Evolutionary conservation across 805 yeast genomes (phyloP).

Genomic region (Ogataea wickerhamii): DNA sequence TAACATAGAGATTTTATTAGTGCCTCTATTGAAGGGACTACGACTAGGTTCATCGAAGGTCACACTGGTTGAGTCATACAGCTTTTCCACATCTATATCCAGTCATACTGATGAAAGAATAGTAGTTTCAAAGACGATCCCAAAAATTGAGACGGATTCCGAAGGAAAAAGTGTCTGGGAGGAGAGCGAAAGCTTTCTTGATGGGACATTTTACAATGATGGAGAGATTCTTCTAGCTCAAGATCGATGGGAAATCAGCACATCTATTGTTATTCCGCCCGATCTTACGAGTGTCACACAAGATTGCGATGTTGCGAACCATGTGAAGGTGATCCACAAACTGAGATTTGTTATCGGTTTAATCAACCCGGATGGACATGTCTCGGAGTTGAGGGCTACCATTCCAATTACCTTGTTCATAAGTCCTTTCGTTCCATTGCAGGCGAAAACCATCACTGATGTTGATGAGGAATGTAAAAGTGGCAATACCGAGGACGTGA

Average conservation of each 20-base stretch:
- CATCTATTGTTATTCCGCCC: constrained; percentile 63
- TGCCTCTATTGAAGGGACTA: constrained; percentile 80
- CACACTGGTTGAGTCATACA: constrained; percentile 61
- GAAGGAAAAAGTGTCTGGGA: constrained; percentile 43
- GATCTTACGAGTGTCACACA: constrained; percentile 76
- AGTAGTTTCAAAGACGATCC: constrained; percentile 46
- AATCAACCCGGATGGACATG: constrained; percentile 86
- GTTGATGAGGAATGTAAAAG: constrained; percentile 22
- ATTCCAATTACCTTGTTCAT: constrained; percentile 58
- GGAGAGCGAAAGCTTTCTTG: constrained; percentile 31
- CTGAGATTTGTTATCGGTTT: constrained; percentile 76
- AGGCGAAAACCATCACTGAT: constrained; percentile 39
- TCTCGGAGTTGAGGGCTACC: constrained; percentile 87
- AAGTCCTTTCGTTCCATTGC: constrained; percentile 74
- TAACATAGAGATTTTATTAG: constrained; percentile 65
- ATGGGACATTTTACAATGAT: constrained; percentile 36
- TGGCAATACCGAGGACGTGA: constrained; percentile 26
- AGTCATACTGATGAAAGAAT: constrained; percentile 61
- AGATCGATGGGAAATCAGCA: constrained; percentile 73
- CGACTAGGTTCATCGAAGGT: constrained; percentile 70
- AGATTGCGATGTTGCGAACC: constrained; percentile 70
- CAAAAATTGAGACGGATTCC: constrained; percentile 35
- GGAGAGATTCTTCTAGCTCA: constrained; percentile 32
- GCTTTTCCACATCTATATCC: constrained; percentile 53
- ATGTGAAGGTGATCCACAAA: constrained; percentile 84